Evolutionary conservation across 2,329 filamentous ascomycete species (phyloP).

Genomic region (Pleomassaria siparia): DNA sequence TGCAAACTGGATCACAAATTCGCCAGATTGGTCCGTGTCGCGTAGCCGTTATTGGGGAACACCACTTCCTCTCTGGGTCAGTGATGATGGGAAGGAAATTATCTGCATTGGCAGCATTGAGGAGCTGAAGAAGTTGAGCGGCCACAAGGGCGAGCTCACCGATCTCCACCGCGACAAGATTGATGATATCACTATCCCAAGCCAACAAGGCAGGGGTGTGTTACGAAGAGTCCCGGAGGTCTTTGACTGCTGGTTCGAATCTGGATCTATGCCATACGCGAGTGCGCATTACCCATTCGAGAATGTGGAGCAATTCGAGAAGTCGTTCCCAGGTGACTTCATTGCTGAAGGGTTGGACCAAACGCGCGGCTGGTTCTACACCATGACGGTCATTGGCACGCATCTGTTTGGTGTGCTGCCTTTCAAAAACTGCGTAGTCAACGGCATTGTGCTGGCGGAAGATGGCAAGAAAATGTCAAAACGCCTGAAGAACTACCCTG

Average conservation of each 20-base stretch:
- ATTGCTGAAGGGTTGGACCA: slow-evolving; percentile 93
- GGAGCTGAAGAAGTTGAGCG: slow-evolving; percentile 82
- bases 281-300: slow-evolving; percentile 91
- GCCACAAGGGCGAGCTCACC: slow-evolving; percentile 77
- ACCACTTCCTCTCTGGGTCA: slow-evolving; percentile 88
- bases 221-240: slow-evolving; percentile 82
- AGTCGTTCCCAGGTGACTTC: slow-evolving; percentile 87
- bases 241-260: slow-evolving; percentile 98
- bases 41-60: slow-evolving; percentile 96
- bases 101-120: slow-evolving; percentile 83
- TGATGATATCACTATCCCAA: slow-evolving; percentile 91
- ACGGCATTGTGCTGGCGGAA: slow-evolving; percentile 89
- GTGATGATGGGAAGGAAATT: slow-evolving; percentile 82
- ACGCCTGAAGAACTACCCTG: slow-evolving; percentile 92
- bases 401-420: slow-evolving; percentile 83
- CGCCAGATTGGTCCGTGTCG: slow-evolving; percentile 93
- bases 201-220: slow-evolving; percentile 81
- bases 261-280: slow-evolving; percentile 92
- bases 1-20: slow-evolving; percentile 86
- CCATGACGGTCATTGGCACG: slow-evolving; percentile 81
- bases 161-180: slow-evolving; percentile 93
- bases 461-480: slow-evolving; percentile 99
- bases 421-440: slow-evolving; percentile 96
- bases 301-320: slow-evolving; percentile 77
- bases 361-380: slow-evolving; percentile 97